These are phyloP conservation scores for Cercophora newfieldiana DNA, from an alignment of 495 filamentous ascomycete species.

Conservation along the genomic window DNA sequence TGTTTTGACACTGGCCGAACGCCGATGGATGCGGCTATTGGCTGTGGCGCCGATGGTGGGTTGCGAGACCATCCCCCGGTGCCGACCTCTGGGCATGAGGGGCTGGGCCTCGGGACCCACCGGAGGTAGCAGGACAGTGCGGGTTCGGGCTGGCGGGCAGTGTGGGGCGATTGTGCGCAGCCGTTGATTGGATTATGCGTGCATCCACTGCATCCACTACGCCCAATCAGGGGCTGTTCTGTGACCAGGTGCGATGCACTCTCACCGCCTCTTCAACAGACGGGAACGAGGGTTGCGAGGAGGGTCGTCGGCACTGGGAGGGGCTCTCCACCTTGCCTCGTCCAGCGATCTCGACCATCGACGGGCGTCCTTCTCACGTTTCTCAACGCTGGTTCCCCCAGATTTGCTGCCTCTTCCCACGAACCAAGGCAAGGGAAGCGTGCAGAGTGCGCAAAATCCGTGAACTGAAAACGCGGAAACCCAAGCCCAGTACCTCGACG, in stretches of 20 bases:
- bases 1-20: conserved; percentile 1
- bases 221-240: conserved; percentile 31
- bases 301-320: conserved; percentile 21
- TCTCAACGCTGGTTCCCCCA: conserved; percentile 16
- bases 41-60: conserved; percentile 3
- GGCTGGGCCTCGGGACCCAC: no score
- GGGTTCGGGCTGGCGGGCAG: conserved; percentile 23
- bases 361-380: conserved; percentile 15
- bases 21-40: conserved; percentile 8
- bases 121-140: conserved; percentile 36
- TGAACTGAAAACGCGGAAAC: background rate
- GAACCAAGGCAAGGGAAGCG: background rate
- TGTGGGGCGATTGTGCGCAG: no score
- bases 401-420: conserved; percentile 16
- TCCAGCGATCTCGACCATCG: conserved; percentile 14
- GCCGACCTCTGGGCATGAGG: no score
- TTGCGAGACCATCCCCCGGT: background rate
- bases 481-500: conserved; percentile 11
- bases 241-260: conserved; percentile 35
- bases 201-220: conserved; percentile 20
- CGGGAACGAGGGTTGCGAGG: conserved; percentile 26
- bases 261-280: conserved; percentile 43
- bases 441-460: background rate
- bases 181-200: no score
- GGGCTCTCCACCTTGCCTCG: conserved; percentile 12